Conservation (phyloP, 768 basidiomycete genomes). For the Termitomyces heimii region DNA sequence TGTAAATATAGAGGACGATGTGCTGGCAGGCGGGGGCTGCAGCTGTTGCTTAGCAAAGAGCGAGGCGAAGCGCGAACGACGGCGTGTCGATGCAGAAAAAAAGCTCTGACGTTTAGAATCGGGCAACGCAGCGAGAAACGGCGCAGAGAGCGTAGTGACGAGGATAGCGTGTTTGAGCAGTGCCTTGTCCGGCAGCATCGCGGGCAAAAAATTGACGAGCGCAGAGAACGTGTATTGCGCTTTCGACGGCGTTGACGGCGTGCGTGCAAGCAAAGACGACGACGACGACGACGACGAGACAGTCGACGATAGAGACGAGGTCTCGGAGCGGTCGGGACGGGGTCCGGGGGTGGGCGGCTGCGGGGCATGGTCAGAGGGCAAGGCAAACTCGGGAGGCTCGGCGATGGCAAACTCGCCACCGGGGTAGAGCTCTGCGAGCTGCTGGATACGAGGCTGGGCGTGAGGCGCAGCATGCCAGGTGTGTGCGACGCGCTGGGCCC, state of each 20-base stretch:
- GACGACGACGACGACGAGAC: not conserved
- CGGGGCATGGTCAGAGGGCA: not conserved
- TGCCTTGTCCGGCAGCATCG: conserved; percentile 30
- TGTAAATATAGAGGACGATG: not conserved
- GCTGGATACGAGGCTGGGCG: conserved; percentile 18
- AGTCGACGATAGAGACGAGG: not conserved
- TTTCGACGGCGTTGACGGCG: not conserved
- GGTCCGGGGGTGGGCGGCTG: not conserved
- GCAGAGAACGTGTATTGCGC: conserved; percentile 30
- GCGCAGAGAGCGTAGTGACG: conserved; percentile 33
- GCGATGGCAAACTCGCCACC: conserved; percentile 28
- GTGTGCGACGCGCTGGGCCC: conserved; percentile 31
- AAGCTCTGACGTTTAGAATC: conserved; percentile 2
- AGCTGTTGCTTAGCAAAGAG: conserved; percentile 5
- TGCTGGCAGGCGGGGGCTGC: not conserved
- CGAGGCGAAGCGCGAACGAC: conserved; percentile 8
- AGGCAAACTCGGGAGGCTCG: conserved; percentile 16
- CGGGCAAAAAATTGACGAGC: conserved; percentile 38
- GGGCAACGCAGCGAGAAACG: conserved; percentile 22
- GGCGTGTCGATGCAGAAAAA: conserved; percentile 2
- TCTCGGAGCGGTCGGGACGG: not conserved
- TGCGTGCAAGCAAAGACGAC: not conserved
- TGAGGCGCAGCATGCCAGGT: conserved; percentile 16
- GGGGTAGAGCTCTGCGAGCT: conserved; percentile 25
- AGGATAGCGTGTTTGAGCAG: conserved; percentile 39